Conservation (phyloP, 2,329 filamentous ascomycete species). For the Aspergillus hiratsukae region DNA sequence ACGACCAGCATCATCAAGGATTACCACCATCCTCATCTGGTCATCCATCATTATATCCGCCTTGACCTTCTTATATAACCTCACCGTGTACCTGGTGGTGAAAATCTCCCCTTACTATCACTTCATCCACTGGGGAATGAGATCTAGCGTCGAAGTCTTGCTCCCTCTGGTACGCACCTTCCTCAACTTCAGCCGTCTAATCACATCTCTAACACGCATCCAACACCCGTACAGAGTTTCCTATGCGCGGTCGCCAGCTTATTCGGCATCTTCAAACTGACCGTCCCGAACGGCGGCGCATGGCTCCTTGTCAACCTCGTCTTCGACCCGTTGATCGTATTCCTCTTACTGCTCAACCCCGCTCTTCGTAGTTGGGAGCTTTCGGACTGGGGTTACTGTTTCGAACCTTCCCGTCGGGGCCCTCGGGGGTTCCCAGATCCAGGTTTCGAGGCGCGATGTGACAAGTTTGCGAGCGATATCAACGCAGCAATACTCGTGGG, state of each 20-base stretch:
- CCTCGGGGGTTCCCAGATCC: not conserved
- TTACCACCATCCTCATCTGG: not conserved
- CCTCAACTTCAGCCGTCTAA: not conserved
- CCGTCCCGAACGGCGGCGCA: not conserved
- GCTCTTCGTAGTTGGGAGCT: fast-evolving
- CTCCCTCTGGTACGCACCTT: not conserved
- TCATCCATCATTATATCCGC: not conserved
- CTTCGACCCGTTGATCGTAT: not conserved
- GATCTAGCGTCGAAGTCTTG: not conserved
- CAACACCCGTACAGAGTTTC: not conserved
- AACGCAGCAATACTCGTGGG: not conserved
- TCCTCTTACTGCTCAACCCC: not conserved
- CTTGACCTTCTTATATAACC: not conserved
- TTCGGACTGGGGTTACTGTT: not conserved
- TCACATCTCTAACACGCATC: no score
- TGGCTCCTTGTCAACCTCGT: not conserved
- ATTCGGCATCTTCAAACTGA: not conserved
- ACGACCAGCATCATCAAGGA: not conserved
- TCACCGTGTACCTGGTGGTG: not conserved
- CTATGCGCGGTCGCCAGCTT: not conserved
- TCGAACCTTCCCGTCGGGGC: no score
- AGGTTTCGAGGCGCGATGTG: not conserved
- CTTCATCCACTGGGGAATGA: not conserved
- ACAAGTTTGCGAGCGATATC: not conserved
- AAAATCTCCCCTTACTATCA: not conserved